These are phyloP conservation scores for Alloteropsis semialata DNA, from an alignment of 176 grass and related monocot genomes.

Conservation along the genomic window DNA sequence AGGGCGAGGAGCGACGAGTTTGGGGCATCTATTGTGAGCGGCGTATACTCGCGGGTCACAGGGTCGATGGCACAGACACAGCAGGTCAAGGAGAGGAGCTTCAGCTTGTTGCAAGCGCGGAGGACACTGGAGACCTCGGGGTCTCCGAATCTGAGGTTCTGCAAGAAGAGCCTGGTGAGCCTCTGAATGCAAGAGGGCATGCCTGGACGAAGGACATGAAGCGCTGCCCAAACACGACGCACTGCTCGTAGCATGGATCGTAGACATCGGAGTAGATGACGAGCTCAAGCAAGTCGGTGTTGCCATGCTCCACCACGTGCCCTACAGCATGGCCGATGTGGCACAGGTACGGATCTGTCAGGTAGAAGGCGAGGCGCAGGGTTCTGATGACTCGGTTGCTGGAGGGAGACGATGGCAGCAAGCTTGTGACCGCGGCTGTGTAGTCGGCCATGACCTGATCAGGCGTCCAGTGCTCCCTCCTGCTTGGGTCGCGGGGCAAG, in stretches of 20 bases:
- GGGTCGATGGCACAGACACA: neutral
- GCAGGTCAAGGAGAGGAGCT: neutral
- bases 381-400: neutral
- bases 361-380: neutral
- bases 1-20: neutral
- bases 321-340: neutral
- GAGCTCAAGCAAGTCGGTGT: neutral
- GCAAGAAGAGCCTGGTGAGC: neutral
- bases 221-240: neutral
- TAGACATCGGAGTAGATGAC: neutral
- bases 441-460: neutral
- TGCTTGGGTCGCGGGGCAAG: neutral
- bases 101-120: neutral
- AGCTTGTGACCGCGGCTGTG: neutral
- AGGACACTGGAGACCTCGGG: neutral
- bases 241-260: neutral
- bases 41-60: neutral
- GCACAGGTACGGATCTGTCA: neutral
- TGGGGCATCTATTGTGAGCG: neutral
- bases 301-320: neutral
- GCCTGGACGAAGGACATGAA: constrained; percentile 12
- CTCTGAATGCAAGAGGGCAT: constrained; percentile 5
- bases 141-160: neutral
- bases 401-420: neutral
- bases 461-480: neutral